Conservation (phyloP, 805 yeast species). For the Metschnikowia borealis region DNA sequence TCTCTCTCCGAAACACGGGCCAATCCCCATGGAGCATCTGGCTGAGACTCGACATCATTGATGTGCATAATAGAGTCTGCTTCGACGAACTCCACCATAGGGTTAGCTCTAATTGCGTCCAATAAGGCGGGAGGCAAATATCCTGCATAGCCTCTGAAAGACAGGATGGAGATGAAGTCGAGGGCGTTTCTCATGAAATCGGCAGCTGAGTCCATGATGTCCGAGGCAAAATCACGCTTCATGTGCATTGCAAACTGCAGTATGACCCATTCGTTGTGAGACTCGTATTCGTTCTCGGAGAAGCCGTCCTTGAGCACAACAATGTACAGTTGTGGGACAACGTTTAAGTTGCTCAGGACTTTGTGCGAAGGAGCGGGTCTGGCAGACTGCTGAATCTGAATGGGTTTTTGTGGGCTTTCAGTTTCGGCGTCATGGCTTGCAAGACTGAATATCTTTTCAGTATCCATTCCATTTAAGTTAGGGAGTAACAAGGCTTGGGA, state of each 20-base stretch:
- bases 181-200: constrained; percentile 6
- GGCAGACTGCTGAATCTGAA: background rate
- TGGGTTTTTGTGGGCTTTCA: background rate
- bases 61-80: constrained; percentile 20
- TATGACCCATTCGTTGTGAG: constrained; percentile 15
- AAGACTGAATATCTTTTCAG: constrained; percentile 8
- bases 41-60: constrained; percentile 57
- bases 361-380: background rate
- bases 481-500: constrained; percentile 13
- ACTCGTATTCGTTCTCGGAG: constrained; percentile 4
- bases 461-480: constrained; percentile 9
- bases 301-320: constrained; percentile 16
- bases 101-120: constrained; percentile 12
- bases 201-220: constrained; percentile 11
- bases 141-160: constrained; percentile 21
- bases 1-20: constrained; percentile 85
- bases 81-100: constrained; percentile 22
- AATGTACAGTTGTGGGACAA: constrained; percentile 14
- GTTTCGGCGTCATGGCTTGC: background rate
- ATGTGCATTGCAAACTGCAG: constrained; percentile 4
- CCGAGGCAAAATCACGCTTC: constrained; percentile 23
- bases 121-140: constrained; percentile 19
- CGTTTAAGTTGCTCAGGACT: background rate
- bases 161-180: constrained; percentile 10
- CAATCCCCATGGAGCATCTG: constrained; percentile 94